These are phyloP conservation scores for Gynochthodes officinalis DNA, from an alignment of 257 asterid species.

Conservation along the genomic window DNA sequence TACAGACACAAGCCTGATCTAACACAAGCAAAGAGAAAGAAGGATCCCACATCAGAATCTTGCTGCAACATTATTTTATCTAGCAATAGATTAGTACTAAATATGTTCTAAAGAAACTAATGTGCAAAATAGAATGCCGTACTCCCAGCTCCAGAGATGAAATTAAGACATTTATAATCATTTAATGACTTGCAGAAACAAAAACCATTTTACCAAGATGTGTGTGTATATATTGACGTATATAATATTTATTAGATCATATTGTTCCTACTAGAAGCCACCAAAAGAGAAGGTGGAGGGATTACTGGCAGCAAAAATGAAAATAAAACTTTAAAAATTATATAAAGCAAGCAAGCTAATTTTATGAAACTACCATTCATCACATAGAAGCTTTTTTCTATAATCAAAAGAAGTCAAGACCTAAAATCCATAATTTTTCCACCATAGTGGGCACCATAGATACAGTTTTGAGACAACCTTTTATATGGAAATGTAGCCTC, in stretches of 20 bases:
- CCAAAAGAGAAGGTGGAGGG: background rate
- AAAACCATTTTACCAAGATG: background rate
- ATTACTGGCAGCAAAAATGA: background rate
- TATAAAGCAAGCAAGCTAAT: no score
- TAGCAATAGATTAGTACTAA: background rate
- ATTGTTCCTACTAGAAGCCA: background rate
- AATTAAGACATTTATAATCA: no score
- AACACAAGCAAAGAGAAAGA: background rate
- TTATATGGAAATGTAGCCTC: no score
- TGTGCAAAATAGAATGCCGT: background rate
- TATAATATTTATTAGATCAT: no score
- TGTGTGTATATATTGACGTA: background rate
- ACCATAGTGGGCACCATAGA: no score
- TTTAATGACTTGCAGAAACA: no score
- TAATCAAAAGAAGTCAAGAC: no score
- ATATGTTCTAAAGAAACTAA: background rate
- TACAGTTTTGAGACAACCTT: no score
- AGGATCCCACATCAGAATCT: background rate
- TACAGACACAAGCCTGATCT: conserved; percentile 1
- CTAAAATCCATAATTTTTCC: no score
- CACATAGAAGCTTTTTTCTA: no score
- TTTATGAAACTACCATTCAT: no score
- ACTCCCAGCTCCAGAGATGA: background rate
- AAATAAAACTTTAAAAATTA: background rate
- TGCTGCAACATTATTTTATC: background rate